phyloP scores from a whole-genome alignment of 2,329 filamentous ascomycete genomes.

The Grosmannia huntii region DNA sequence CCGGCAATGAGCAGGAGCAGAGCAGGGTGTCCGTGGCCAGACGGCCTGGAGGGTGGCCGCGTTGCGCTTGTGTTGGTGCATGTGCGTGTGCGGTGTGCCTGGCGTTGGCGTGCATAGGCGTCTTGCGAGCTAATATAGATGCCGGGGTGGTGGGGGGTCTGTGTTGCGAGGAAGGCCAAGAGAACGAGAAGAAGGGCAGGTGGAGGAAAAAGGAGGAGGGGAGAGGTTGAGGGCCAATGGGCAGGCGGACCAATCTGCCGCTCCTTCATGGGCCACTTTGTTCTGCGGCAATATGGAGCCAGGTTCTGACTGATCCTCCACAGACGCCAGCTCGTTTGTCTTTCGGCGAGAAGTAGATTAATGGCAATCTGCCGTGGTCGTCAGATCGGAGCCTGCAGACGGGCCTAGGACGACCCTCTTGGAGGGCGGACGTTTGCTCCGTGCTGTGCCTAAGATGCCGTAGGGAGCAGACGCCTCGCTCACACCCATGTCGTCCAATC shows the following conservation, averaged over 20 bases:
- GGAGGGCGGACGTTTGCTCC: too few relatives aligned
- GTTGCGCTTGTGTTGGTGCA: not conserved
- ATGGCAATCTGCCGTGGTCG: too few relatives aligned
- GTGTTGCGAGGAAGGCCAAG: not conserved
- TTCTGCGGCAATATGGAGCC: not conserved
- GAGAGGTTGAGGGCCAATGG: not conserved
- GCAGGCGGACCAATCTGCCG: not conserved
- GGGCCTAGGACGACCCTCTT: too few relatives aligned
- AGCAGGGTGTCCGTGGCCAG: not conserved
- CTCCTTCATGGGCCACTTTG: not conserved
- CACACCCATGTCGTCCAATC: too few relatives aligned
- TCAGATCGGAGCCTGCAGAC: too few relatives aligned
- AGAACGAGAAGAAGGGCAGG: not conserved
- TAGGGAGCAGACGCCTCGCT: too few relatives aligned
- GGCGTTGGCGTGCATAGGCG: not conserved
- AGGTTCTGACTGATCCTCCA: too few relatives aligned
- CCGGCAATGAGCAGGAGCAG: not conserved
- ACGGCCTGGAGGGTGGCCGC: not conserved
- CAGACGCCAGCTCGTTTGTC: too few relatives aligned
- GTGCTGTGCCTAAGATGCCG: too few relatives aligned
- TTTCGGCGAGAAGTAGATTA: too few relatives aligned
- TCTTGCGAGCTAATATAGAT: not conserved
- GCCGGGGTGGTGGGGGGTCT: not conserved
- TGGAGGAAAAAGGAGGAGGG: not conserved
- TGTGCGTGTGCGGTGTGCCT: not conserved